phyloP scores from a whole-genome alignment of 495 filamentous ascomycete species.

The Penicillium manginii region DNA sequence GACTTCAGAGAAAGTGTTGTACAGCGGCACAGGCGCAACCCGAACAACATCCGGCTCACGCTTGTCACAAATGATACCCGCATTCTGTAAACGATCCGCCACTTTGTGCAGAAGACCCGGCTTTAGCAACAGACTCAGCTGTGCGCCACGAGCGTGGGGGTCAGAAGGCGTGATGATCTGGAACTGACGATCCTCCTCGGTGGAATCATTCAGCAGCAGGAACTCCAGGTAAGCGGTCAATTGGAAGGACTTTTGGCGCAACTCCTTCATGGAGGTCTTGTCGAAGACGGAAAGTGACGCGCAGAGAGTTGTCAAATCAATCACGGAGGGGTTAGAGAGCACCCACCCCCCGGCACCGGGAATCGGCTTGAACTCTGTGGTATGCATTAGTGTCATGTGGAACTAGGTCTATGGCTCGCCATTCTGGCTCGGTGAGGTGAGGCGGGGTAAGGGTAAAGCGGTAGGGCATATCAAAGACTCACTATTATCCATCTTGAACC shows the following conservation, averaged over 20 bases:
- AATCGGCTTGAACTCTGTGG: constrained; percentile 69
- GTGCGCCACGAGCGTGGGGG: constrained; percentile 76
- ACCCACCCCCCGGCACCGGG: constrained; percentile 66
- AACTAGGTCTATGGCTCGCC: neutral
- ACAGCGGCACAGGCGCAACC: constrained; percentile 90
- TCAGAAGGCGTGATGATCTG: constrained; percentile 80
- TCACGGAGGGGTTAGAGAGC: constrained; percentile 61
- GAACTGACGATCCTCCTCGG: constrained; percentile 40
- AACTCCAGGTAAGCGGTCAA: constrained; percentile 82
- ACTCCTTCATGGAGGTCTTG: constrained; percentile 65
- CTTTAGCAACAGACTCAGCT: constrained; percentile 75
- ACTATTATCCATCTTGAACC: constrained; percentile 80
- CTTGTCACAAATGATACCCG: constrained; percentile 84
- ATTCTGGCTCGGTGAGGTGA: neutral
- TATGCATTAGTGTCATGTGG: neutral
- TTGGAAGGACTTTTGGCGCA: constrained; percentile 74
- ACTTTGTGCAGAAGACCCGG: constrained; percentile 71
- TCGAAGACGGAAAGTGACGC: constrained; percentile 80
- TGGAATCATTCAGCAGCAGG: constrained; percentile 57
- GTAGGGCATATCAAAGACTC: constrained; percentile 19
- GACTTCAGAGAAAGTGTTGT: constrained; percentile 83
- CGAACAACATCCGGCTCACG: constrained; percentile 88
- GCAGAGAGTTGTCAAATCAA: constrained; percentile 65
- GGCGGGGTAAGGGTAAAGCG: neutral
- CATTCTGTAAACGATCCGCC: constrained; percentile 66